These are phyloP conservation scores for Linnemannia elongata DNA, from an alignment of 192 early-diverging fungal genomes.

Conservation along the genomic window DNA sequence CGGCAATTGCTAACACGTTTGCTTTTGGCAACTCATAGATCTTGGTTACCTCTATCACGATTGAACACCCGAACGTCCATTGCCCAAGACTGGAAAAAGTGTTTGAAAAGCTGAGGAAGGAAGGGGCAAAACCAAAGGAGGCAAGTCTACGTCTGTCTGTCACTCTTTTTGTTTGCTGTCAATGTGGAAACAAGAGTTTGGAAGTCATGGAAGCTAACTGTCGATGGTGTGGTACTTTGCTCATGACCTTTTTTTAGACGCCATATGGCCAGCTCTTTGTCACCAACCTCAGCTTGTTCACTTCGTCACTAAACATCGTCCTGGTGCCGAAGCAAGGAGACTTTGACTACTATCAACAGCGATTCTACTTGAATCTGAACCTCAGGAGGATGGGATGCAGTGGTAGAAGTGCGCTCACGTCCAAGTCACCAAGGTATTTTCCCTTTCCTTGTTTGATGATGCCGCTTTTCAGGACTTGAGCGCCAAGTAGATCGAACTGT, in stretches of 20 bases:
- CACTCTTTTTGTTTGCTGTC: background rate
- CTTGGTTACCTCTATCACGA: conserved; percentile 22
- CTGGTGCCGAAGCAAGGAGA: conserved; percentile 62
- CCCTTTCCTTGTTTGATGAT: background rate
- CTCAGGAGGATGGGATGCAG: conserved; percentile 64
- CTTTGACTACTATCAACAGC: conserved; percentile 59
- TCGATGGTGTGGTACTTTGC: background rate
- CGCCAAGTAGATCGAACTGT: background rate
- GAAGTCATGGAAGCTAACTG: background rate
- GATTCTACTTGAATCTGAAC: conserved; percentile 66
- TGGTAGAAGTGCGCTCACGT: conserved; percentile 65
- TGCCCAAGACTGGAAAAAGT: conserved; percentile 50
- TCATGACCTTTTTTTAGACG: conserved; percentile 49
- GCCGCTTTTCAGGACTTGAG: background rate
- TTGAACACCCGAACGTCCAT: conserved; percentile 37
- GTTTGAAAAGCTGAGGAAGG: conserved; percentile 35
- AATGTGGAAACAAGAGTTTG: background rate
- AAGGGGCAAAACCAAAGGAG: conserved; percentile 43
- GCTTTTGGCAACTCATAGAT: conserved; percentile 18
- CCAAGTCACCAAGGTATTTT: conserved; percentile 59
- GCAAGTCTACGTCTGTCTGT: conserved; percentile 1
- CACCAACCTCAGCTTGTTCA: conserved; percentile 61
- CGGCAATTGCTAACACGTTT: background rate
- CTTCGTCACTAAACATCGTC: conserved; percentile 64
- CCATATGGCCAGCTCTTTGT: conserved; percentile 61